Evolutionary conservation across 768 basidiomycete genomes (phyloP).

Genomic region (Boletus fagicola): DNA sequence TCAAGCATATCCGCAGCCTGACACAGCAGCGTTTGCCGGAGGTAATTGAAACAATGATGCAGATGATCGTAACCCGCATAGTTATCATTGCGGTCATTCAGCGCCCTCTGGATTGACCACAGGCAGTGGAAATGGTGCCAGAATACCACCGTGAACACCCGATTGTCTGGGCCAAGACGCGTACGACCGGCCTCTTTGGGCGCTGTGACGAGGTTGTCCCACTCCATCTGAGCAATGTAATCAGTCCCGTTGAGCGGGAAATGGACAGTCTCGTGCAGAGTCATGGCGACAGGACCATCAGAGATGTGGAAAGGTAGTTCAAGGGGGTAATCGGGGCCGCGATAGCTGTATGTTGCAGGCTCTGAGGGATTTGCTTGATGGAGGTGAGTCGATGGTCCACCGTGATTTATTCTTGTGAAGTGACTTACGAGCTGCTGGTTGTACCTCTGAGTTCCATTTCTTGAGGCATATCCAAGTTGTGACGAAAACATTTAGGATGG

Average conservation of each 20-base stretch:
- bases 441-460: neutral
- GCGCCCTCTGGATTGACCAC: conserved; percentile 14
- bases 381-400: neutral
- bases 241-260: conserved; percentile 8
- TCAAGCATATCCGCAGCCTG: conserved; percentile 17
- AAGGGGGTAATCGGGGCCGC: conserved; percentile 10
- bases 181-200: conserved; percentile 9
- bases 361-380: neutral
- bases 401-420: neutral
- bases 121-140: conserved; percentile 16
- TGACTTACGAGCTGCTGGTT: neutral
- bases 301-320: conserved; percentile 2
- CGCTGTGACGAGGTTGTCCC: conserved; percentile 9
- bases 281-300: conserved; percentile 9
- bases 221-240: conserved; percentile 4
- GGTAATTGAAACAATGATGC: conserved; percentile 16
- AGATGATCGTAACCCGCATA: conserved; percentile 9
- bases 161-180: conserved; percentile 15
- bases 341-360: conserved; percentile 7
- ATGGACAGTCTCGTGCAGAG: conserved; percentile 15
- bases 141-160: conserved; percentile 10
- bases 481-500: conserved; percentile 7
- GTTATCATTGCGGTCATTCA: conserved; percentile 9
- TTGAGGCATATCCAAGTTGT: neutral
- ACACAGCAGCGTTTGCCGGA: conserved; percentile 14